Evolutionary conservation across 345 rosid genomes (phyloP).

Genomic region (thale cress (Arabidopsis thaliana)): DNA sequence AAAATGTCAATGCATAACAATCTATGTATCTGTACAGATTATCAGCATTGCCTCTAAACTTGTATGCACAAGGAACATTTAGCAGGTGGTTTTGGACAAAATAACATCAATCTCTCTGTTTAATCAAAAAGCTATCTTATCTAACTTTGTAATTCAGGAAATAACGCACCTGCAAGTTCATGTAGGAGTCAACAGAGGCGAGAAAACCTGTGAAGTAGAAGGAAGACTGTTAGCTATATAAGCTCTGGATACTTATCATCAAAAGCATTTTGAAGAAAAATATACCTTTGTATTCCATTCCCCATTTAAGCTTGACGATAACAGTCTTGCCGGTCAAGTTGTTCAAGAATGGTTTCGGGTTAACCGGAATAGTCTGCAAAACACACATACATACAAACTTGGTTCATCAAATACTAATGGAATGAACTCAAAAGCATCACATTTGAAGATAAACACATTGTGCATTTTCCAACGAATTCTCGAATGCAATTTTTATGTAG

Average conservation of each 20-base stretch:
- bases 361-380: slow-evolving; percentile 81
- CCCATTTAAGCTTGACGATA: slow-evolving; percentile 89
- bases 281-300: slow-evolving; percentile 88
- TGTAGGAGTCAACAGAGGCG: slow-evolving; percentile 94
- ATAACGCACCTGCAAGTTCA: slow-evolving; percentile 82
- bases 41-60: not conserved
- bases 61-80: not conserved
- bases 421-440: not conserved
- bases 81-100: not conserved
- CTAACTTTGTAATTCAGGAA: not conserved
- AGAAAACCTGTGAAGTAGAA: slow-evolving; percentile 66
- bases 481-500: not conserved
- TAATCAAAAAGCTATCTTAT: not conserved
- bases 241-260: not conserved
- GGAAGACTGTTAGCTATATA: not conserved
- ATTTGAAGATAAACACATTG: not conserved
- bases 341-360: slow-evolving; percentile 92
- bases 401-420: not conserved
- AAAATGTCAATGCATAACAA: not conserved
- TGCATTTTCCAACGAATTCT: not conserved
- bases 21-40: not conserved
- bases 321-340: slow-evolving; percentile 86
- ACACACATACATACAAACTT: not conserved
- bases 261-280: too few species aligned
- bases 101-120: slow-evolving; percentile 1